phyloP scores from a whole-genome alignment of 2,329 filamentous ascomycete genomes.

The Reticulascus tulasneorum region DNA sequence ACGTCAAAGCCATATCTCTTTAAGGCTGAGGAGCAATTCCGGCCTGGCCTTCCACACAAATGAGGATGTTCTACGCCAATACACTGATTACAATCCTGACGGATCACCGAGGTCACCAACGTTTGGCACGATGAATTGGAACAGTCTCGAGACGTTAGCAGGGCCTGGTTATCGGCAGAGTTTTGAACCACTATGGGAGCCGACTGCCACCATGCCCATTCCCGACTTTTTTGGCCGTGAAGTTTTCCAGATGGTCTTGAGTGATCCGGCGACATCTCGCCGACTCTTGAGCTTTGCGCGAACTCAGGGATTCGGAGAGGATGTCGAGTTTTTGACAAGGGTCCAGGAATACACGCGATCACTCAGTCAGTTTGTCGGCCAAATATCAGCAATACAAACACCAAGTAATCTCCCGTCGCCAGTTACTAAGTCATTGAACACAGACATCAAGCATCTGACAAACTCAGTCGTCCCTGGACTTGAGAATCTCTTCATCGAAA shows the following conservation, averaged over 20 bases:
- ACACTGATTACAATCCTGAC: conserved; percentile 40
- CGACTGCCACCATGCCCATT: conserved; percentile 20
- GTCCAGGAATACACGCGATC: conserved; percentile 43
- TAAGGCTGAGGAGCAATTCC: conserved; percentile 39
- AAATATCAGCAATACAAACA: conserved; percentile 33
- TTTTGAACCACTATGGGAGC: conserved; percentile 5
- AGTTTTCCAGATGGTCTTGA: conserved; percentile 46
- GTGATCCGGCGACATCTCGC: conserved; percentile 41
- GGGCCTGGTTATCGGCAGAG: conserved; percentile 10
- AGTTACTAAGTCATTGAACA: conserved; percentile 36
- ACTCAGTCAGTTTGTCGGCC: conserved; percentile 38
- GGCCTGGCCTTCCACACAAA: conserved; percentile 42
- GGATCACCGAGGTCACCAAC: conserved; percentile 26
- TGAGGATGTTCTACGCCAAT: conserved; percentile 38
- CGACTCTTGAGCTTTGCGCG: conserved; percentile 48
- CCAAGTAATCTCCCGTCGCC: conserved; percentile 37
- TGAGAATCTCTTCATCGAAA: conserved; percentile 38
- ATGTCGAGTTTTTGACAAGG: conserved; percentile 49
- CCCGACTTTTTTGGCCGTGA: conserved; percentile 47
- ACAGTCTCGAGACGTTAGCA: conserved; percentile 13
- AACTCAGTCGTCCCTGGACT: conserved; percentile 40
- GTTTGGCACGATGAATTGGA: conserved; percentile 13
- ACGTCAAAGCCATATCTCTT: conserved; percentile 18
- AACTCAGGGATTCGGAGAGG: conserved; percentile 39
- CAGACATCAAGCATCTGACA: conserved; percentile 42